Evolutionary conservation across 306 rosid species (phyloP), one percentile per base, ranked within the genome.

Genomic region (Pterocarpus macrocarpus): DNA sequence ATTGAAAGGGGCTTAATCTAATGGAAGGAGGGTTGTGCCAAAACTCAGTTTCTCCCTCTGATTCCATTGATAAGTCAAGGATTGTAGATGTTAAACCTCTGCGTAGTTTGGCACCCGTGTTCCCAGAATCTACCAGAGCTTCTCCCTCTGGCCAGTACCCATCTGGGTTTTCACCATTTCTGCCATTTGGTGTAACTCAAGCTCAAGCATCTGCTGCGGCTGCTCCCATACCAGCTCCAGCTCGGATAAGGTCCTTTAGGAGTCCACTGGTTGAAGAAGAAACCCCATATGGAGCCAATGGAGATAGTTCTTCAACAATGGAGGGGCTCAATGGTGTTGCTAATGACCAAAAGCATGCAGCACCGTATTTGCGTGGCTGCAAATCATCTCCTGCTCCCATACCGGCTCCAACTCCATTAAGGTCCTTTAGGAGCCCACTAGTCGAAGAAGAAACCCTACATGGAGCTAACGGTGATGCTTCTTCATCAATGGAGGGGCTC

Each of bases 61-160:
- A 52, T 79, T 88, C 86, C 8, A 16, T 86, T 76, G 90, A 89
- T 69, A 88, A 86, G 84, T 81, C 90, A 38, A 66, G 39, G 73
- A 81, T 88, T 83, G 73, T 91, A 71, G 89, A 91, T 61, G 86
- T 69, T 7, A 89, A 83, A 69, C 91, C 93, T 49, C 41, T 91
- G 73, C 91, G 93, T 71, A 80, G 83, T 86, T 77, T 91, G 72
- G 84, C 77, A 50, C 93, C 90, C 0, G 83, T 91, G 65, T 88
- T 91, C 13, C 90, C 96, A 9, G 75, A 38, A 56, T 17, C 76
- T 22, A n/a, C 85, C 81, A 68, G 78, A 50, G 77, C 70, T 73
- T 78, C 89, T 3, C 35, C 64, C 33, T 75, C 64, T 63, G 77
- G 70, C 2, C 44, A 38, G 33, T 83, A 59, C 41, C 86, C 95